Evolutionary conservation across 1,284 basidiomycete genomes (phyloP).

Genomic region (Heterobasidion annosum): DNA sequence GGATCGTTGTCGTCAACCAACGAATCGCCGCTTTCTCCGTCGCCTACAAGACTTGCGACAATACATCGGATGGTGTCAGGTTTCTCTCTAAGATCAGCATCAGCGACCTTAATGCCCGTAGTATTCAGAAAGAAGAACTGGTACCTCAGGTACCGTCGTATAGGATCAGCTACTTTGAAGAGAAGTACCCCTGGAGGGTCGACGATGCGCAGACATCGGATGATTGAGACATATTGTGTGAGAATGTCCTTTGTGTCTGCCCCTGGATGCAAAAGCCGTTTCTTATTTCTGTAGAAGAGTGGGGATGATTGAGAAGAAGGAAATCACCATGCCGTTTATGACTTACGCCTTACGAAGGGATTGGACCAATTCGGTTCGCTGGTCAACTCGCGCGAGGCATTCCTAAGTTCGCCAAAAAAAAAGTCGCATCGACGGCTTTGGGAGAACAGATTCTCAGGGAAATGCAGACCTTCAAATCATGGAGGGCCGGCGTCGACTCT

Average conservation of each 20-base stretch:
- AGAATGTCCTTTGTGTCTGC: slow-evolving; percentile 93
- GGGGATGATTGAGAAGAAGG: not conserved
- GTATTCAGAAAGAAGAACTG: slow-evolving; percentile 1
- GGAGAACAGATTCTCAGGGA: not conserved
- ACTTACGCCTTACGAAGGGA: slow-evolving; percentile 63
- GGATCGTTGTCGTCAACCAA: slow-evolving; percentile 75
- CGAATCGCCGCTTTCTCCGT: slow-evolving; percentile 74
- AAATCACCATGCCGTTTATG: slow-evolving; percentile 9
- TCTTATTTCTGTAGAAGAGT: slow-evolving; percentile 53
- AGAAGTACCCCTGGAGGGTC: slow-evolving; percentile 91
- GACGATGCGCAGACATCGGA: slow-evolving; percentile 83
- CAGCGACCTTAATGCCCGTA: not conserved
- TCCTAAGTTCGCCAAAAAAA: slow-evolving; percentile 40
- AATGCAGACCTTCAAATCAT: slow-evolving; percentile 71
- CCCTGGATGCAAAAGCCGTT: slow-evolving; percentile 90
- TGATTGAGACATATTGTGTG: slow-evolving; percentile 90
- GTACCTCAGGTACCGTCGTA: slow-evolving; percentile 78
- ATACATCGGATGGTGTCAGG: slow-evolving; percentile 90
- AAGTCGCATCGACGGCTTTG: too few relatives aligned
- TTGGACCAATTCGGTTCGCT: slow-evolving; percentile 61
- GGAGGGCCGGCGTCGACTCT: slow-evolving; percentile 78
- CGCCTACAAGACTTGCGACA: slow-evolving; percentile 84
- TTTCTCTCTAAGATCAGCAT: slow-evolving; percentile 45
- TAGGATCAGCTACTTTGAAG: slow-evolving; percentile 87
- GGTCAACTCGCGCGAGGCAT: slow-evolving; percentile 72